phyloP scores from a whole-genome alignment of 441 rosid species.

The Croton laevigatus region DNA sequence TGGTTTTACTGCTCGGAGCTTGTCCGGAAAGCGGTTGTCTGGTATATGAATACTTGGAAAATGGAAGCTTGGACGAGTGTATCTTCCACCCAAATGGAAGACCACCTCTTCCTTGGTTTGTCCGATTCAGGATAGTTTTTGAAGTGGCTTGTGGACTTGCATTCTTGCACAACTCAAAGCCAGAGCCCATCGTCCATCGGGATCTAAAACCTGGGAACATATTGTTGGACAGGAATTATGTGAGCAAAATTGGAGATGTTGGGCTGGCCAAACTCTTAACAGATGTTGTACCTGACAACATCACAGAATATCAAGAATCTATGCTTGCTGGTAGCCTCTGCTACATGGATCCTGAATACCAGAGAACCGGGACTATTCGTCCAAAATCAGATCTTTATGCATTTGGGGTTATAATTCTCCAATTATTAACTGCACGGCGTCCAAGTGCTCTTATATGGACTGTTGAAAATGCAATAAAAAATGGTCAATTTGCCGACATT shows the following conservation, averaged over 20 bases:
- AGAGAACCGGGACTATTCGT: slow-evolving; percentile 77
- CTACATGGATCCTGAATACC: slow-evolving; percentile 92
- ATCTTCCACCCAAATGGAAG: slow-evolving; percentile 52
- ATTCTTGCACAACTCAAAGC: slow-evolving; percentile 89
- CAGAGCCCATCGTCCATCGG: slow-evolving; percentile 88
- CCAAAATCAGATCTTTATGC: slow-evolving; percentile 87
- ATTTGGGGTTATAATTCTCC: slow-evolving; percentile 66
- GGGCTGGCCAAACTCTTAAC: slow-evolving; percentile 75
- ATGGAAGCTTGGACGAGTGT: slow-evolving; percentile 78
- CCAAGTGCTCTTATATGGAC: slow-evolving; percentile 51
- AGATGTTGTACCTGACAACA: slow-evolving; percentile 65
- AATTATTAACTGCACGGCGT: slow-evolving; percentile 52
- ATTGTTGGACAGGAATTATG: slow-evolving; percentile 65
- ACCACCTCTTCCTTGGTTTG: slow-evolving; percentile 79
- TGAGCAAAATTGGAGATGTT: slow-evolving; percentile 84
- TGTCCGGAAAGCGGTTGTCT: slow-evolving; percentile 85
- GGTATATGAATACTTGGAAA: slow-evolving; percentile 84
- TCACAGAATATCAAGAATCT: slow-evolving; percentile 64
- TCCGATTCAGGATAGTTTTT: slow-evolving; percentile 60
- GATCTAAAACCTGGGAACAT: slow-evolving; percentile 83
- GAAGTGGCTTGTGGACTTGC: slow-evolving; percentile 88
- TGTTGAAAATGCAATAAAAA: slow-evolving; percentile 58
- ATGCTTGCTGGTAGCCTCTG: slow-evolving; percentile 68
- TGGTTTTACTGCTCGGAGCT: slow-evolving; percentile 86
- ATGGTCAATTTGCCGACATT: slow-evolving; percentile 46